Base-by-base conservation (phyloP, 495 filamentous ascomycete genomes). In the Xylaria telfairii region DNA sequence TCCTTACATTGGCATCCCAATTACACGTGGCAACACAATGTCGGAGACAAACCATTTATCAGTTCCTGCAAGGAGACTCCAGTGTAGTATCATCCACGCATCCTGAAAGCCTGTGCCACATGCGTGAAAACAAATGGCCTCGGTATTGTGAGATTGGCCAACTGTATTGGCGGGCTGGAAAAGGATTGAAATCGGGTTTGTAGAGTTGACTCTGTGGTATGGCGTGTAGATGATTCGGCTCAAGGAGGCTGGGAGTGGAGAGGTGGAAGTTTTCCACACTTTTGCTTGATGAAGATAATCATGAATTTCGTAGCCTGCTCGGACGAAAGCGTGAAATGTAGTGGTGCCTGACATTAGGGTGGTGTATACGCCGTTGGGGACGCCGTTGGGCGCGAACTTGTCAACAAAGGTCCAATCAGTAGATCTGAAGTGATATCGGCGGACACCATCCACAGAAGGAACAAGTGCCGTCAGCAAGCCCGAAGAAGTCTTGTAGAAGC, bases 81-180 rank as follows among this genome's bases (percentile, higher is more conserved):
- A 75, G 21, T 75, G 71, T 10, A 75, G 42, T 13, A 75, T 32
- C 71, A 73, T 75, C 73, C 73, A 75, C 41, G 61, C 44, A 46
- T 71, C 71, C 32, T 73, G 42, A 21, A 17, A 28, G 49, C 61
- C 65, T 4, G 57, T 71, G 28, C 73, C 71, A 39, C 64, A 69
- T 19, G 71, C 61, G 9, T 71, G 71, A 26, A 75, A 73, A 17
- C 67, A 68, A 42, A 75, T 68, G 8, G 71, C 73, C n/a, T 75
- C 73, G 15, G 37, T 32, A 34, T 75, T 65, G 10, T 41, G 59
- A 9, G 59, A 65, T 46, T 72, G 39, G 0, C 70, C 56, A 12
- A 71, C 41, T 12, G 17, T 39, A 4, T 54, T 30, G 26, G 44
- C n/a, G 9, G 47, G 47, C 10, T 69, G 71, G 13, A 68, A 73